phyloP scores from a whole-genome alignment of 495 filamentous ascomycete genomes.

The Xylaria scruposa region DNA sequence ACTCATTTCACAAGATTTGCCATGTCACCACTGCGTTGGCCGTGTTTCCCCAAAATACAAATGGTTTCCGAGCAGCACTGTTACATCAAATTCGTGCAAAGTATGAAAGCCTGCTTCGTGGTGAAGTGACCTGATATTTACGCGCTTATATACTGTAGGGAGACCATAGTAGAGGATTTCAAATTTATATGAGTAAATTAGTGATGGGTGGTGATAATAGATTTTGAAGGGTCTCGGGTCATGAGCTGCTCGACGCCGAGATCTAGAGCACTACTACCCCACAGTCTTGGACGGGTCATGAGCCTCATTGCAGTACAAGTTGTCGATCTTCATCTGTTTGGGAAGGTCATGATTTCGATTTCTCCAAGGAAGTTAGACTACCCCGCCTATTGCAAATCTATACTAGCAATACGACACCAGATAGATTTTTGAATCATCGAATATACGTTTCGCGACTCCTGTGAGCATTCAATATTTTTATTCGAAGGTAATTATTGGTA shows the following conservation, averaged over 20 bases:
- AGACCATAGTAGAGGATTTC: not conserved
- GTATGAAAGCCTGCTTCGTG: not conserved
- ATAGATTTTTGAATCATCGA: not conserved
- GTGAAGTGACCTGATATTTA: not conserved
- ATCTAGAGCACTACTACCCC: slow-evolving; percentile 10
- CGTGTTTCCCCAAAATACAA: not conserved
- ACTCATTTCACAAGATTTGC: not conserved
- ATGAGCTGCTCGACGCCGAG: slow-evolving; percentile 9
- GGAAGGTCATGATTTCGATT: slow-evolving; percentile 8
- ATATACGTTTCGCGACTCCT: not conserved
- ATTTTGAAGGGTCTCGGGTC: not conserved
- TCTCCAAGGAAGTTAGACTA: not conserved
- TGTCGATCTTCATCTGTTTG: slow-evolving; percentile 14
- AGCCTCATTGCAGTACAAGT: slow-evolving; percentile 15
- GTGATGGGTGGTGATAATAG: not conserved
- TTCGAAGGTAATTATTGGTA: not conserved
- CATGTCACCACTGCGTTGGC: not conserved
- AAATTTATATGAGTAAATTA: not conserved
- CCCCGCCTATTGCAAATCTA: not conserved
- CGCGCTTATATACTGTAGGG: not conserved
- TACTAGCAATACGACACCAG: not conserved
- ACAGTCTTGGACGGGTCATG: slow-evolving; percentile 17
- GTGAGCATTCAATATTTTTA: not conserved
- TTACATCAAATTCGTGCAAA: not conserved
- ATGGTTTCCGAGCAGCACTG: not conserved